phyloP scores from a whole-genome alignment of 495 filamentous ascomycete genomes.

The Podospora anserina region DNA sequence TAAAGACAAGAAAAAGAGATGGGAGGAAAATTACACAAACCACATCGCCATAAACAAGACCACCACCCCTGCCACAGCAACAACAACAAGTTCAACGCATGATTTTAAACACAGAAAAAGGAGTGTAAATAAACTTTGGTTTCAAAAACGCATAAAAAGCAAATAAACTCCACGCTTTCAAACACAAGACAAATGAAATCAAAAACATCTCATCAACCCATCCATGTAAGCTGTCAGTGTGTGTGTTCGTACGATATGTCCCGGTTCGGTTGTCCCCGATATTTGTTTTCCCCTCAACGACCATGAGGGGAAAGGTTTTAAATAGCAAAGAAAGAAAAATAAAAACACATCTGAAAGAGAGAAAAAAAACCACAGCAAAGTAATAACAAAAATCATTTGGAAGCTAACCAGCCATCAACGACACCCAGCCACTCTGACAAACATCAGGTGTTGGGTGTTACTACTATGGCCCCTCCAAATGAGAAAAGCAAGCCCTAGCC shows the following conservation, averaged over 20 bases:
- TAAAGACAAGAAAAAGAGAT: not conserved
- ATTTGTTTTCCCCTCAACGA: not conserved
- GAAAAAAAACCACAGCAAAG: not conserved
- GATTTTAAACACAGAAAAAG: not conserved
- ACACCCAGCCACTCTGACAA: not conserved
- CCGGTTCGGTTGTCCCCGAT: not conserved
- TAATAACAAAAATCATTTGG: not conserved
- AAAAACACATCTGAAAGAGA: not conserved
- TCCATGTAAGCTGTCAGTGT: not conserved
- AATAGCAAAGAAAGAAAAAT: not conserved
- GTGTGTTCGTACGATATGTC: not conserved
- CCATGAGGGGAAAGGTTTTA: not conserved
- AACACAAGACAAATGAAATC: not conserved
- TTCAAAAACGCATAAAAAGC: not conserved
- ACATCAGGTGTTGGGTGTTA: not conserved
- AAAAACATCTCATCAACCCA: not conserved
- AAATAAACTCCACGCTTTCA: not conserved
- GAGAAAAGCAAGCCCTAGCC: not conserved
- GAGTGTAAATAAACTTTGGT: not conserved
- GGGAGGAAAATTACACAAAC: not conserved
- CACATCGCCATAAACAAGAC: not conserved
- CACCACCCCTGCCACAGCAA: not conserved
- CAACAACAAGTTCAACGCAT: not conserved
- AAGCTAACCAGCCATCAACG: not conserved
- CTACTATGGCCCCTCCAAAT: not conserved